Conservation (phyloP, 139 green algal species). For the Chlamydomonas schloesseri region DNA sequence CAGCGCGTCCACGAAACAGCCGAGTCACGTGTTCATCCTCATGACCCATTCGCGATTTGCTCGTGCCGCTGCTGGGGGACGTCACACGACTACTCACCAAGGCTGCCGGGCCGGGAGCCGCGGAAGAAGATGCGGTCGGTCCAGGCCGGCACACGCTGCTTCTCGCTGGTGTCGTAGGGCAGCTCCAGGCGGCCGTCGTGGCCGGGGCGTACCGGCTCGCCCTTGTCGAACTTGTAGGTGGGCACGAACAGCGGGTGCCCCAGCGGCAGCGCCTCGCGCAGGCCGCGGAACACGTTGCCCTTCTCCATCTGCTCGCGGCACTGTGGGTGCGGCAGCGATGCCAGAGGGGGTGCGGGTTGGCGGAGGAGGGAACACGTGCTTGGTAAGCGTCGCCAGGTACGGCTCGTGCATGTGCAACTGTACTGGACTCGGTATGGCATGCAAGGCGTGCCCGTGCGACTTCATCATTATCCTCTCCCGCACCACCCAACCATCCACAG, state of each 20-base stretch:
- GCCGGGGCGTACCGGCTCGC: not conserved
- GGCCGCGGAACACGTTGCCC: slow-evolving; percentile 59
- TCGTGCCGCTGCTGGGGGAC: too few relatives aligned
- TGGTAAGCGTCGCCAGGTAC: too few relatives aligned
- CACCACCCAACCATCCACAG: too few relatives aligned
- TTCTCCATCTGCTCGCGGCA: slow-evolving; percentile 37
- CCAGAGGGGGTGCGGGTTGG: too few relatives aligned
- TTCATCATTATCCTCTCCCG: too few relatives aligned
- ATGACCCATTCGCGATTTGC: too few relatives aligned
- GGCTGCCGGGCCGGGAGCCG: slow-evolving; percentile 50
- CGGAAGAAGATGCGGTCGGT: slow-evolving; percentile 95
- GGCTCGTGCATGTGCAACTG: too few relatives aligned
- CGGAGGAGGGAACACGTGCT: too few relatives aligned
- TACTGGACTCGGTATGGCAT: too few relatives aligned
- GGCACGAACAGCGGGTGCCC: slow-evolving; percentile 86
- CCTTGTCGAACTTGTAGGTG: slow-evolving; percentile 96
- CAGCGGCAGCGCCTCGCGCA: slow-evolving; percentile 66
- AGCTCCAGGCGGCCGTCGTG: not conserved
- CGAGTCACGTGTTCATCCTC: too few relatives aligned
- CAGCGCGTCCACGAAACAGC: too few relatives aligned
- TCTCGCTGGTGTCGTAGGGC: slow-evolving; percentile 78
- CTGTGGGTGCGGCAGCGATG: not conserved
- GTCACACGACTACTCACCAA: not conserved
- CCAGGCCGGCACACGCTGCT: slow-evolving; percentile 88
- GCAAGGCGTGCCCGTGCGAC: too few relatives aligned